A percentile compares a stretch with the other conserved stretches of the same genome.
phyloP scores from a whole-genome alignment of 2,329 filamentous ascomycete genomes.

The Magnaporthiopsis poae region DNA sequence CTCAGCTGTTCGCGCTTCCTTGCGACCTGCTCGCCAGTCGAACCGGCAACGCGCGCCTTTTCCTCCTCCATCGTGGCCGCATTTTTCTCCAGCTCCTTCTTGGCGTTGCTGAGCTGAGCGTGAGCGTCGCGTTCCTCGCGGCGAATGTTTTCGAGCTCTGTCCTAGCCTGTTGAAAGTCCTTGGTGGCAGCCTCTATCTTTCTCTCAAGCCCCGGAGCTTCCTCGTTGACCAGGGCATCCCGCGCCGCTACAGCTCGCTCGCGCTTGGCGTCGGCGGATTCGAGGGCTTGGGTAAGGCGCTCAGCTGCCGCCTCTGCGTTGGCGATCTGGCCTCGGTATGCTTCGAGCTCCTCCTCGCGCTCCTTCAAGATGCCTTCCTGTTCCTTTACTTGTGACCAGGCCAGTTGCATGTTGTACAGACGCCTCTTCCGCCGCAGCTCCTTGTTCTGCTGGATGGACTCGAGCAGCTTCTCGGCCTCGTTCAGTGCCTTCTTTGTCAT shows the following conservation, averaged over 20 bases:
- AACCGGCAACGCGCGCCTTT: slow-evolving; percentile 51
- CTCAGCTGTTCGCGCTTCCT: slow-evolving; percentile 48
- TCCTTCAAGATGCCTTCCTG: slow-evolving; percentile 48
- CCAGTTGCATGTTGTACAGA: slow-evolving; percentile 55
- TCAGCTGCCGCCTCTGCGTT: slow-evolving; percentile 19
- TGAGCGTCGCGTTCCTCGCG: slow-evolving; percentile 58
- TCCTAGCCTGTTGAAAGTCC: slow-evolving; percentile 31
- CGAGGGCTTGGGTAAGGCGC: slow-evolving; percentile 2
- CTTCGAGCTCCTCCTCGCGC: slow-evolving; percentile 26
- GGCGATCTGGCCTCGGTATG: slow-evolving; percentile 34
- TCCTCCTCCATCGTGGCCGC: slow-evolving; percentile 45
- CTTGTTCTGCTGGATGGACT: slow-evolving; percentile 56
- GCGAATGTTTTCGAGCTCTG: slow-evolving; percentile 45
- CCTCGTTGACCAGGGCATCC: slow-evolving; percentile 33
- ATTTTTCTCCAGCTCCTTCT: slow-evolving; percentile 34
- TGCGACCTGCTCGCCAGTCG: slow-evolving; percentile 55
- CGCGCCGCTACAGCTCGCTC: slow-evolving; percentile 14
- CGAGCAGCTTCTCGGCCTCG: slow-evolving; percentile 54
- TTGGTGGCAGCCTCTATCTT: slow-evolving; percentile 28
- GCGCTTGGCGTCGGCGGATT: background rate
- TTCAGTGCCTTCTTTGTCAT: slow-evolving; percentile 48
- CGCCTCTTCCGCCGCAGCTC: slow-evolving; percentile 52
- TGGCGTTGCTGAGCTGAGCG: slow-evolving; percentile 43
- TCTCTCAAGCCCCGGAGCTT: slow-evolving; percentile 36
- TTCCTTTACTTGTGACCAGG: slow-evolving; percentile 80